Conservation (phyloP, 2,329 filamentous ascomycete species). For the Xylariales sp. region DNA sequence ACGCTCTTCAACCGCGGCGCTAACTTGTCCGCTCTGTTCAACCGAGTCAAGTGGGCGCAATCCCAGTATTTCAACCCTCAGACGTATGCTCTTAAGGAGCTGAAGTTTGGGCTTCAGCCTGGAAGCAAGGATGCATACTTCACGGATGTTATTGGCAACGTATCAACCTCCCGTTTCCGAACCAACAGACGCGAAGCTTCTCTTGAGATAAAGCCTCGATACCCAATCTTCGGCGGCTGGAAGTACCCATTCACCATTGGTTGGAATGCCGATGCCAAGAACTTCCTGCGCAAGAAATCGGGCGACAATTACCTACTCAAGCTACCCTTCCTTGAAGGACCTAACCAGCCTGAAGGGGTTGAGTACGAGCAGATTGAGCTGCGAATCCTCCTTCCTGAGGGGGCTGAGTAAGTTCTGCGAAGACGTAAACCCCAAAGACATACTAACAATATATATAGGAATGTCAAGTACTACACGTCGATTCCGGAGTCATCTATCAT, state of each 20-base stretch:
- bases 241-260: constrained; percentile 96
- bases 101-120: constrained; percentile 72
- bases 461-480: constrained; percentile 71
- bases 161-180: constrained; percentile 88
- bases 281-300: constrained; percentile 64
- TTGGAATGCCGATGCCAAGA: constrained; percentile 83
- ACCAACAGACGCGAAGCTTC: constrained; percentile 71
- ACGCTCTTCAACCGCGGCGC: constrained; percentile 83
- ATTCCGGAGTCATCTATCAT: constrained; percentile 62
- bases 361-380: constrained; percentile 79
- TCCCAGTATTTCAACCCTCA: constrained; percentile 71
- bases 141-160: constrained; percentile 92
- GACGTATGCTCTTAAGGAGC: constrained; percentile 72
- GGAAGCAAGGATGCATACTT: constrained; percentile 89
- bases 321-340: constrained; percentile 89
- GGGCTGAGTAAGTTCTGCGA: constrained; percentile 63
- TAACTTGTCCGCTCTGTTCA: constrained; percentile 67
- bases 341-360: constrained; percentile 77
- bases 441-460: constrained; percentile 54
- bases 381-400: constrained; percentile 84
- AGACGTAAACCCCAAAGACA: constrained; percentile 7
- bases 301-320: constrained; percentile 77
- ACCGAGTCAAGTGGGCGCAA: constrained; percentile 70
- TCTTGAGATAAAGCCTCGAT: constrained; percentile 87
- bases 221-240: constrained; percentile 96